phyloP scores from a whole-genome alignment of 2,329 filamentous ascomycete species.

The Pseudogymnoascus sp. region DNA sequence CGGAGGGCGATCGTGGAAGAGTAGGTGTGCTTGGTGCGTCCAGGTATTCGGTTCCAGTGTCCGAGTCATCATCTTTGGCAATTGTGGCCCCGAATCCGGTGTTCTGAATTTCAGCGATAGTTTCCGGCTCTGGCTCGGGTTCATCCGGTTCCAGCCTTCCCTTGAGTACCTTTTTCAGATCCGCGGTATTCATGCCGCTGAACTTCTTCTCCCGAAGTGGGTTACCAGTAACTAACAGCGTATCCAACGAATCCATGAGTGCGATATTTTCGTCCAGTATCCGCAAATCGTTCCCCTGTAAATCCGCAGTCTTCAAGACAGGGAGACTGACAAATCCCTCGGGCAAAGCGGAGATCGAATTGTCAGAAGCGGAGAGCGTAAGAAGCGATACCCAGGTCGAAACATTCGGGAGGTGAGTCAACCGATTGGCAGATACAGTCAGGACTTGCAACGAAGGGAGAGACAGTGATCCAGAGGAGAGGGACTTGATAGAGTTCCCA shows the following conservation, averaged over 20 bases:
- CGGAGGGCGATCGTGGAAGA: constrained; percentile 31
- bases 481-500: constrained; percentile 57
- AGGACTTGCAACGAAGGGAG: constrained; percentile 66
- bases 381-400: constrained; percentile 65
- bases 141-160: constrained; percentile 53
- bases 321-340: constrained; percentile 62
- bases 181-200: constrained; percentile 68
- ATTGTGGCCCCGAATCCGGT: neutral
- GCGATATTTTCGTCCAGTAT: constrained; percentile 69
- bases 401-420: constrained; percentile 66
- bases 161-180: constrained; percentile 68
- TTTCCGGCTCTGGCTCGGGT: constrained; percentile 17
- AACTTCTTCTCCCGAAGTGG: constrained; percentile 85
- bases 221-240: constrained; percentile 78
- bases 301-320: constrained; percentile 68
- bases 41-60: constrained; percentile 45
- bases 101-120: constrained; percentile 29
- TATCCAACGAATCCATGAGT: constrained; percentile 68
- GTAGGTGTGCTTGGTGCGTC: constrained; percentile 50
- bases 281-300: constrained; percentile 77
- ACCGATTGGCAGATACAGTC: constrained; percentile 71
- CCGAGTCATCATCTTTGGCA: constrained; percentile 33
- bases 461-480: constrained; percentile 29
- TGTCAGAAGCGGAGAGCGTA: constrained; percentile 72
- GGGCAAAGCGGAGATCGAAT: constrained; percentile 69